Conservation (phyloP, 2,329 filamentous ascomycete genomes). For the Rutstroemia sp. region DNA sequence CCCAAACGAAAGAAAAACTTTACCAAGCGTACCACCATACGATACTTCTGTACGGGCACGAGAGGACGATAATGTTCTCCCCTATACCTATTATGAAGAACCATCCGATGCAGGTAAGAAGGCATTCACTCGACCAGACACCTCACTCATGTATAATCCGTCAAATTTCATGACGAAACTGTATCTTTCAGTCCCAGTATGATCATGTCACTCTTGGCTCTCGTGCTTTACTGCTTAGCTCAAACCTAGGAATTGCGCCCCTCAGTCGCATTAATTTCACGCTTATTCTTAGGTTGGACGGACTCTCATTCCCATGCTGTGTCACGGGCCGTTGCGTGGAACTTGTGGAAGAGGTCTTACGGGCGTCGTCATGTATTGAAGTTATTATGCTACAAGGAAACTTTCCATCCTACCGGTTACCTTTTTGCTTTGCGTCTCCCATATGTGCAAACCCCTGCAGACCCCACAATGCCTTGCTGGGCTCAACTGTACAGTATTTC, state of each 20-base stretch:
- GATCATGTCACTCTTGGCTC: not conserved
- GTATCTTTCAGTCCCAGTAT: not conserved
- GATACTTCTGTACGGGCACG: not conserved
- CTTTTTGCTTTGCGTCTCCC: not conserved
- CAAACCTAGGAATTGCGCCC: not conserved
- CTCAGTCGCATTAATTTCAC: constrained; percentile 1
- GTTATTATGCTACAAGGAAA: not conserved
- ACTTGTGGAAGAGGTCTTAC: constrained; percentile 1
- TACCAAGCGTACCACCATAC: not conserved
- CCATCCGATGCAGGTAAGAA: not conserved
- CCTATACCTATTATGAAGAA: not conserved
- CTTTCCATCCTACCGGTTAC: constrained; percentile 5
- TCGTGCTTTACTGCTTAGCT: not conserved
- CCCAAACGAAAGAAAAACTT: not conserved
- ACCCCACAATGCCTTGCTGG: constrained; percentile 6
- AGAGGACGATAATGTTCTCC: not conserved
- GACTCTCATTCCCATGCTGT: constrained; percentile 1
- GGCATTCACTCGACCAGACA: not conserved
- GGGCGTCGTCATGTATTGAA: constrained; percentile 3
- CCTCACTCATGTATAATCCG: no score
- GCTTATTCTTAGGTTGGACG: not conserved
- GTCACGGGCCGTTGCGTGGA: constrained; percentile 7
- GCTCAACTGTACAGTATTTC: not conserved
- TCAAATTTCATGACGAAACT: not conserved
- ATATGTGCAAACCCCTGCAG: not conserved